Percentiles rank a stretch among this genome's conserved stretches.
Conservation (phyloP, 2,329 filamentous ascomycete genomes). For the Tympanopsis confertula region DNA sequence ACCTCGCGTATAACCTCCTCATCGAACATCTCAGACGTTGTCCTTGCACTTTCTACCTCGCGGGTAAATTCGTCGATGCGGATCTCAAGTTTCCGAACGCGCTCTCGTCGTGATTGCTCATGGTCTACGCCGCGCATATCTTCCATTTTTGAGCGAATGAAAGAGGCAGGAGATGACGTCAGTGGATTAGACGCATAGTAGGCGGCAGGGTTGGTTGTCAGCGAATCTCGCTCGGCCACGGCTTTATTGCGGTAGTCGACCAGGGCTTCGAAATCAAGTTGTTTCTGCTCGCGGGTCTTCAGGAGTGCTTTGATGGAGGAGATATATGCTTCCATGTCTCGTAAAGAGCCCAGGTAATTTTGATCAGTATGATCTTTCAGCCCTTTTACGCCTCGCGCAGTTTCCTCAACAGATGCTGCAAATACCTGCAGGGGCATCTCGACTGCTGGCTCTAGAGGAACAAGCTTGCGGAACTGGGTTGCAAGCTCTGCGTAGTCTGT, state of each 20-base stretch:
- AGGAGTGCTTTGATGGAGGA: slow-evolving; percentile 76
- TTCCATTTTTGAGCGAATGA: slow-evolving; percentile 87
- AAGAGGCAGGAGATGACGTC: slow-evolving; percentile 26
- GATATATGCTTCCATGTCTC: slow-evolving; percentile 94
- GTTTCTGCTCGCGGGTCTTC: slow-evolving; percentile 90
- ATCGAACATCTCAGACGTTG: slow-evolving; percentile 83
- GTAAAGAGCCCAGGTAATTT: slow-evolving; percentile 82
- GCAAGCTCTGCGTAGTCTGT: slow-evolving; percentile 79
- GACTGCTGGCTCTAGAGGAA: slow-evolving; percentile 77
- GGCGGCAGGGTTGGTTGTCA: slow-evolving; percentile 18
- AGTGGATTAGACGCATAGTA: slow-evolving; percentile 1
- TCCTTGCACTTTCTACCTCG: slow-evolving; percentile 79
- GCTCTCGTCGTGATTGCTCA: slow-evolving; percentile 77
- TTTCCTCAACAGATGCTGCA: slow-evolving; percentile 74
- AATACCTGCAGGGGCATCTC: slow-evolving; percentile 76
- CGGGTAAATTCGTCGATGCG: slow-evolving; percentile 83
- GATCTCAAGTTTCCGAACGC: slow-evolving; percentile 79
- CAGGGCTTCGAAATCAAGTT: slow-evolving; percentile 91
- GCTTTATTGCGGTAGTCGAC: slow-evolving; percentile 93
- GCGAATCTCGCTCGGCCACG: slow-evolving; percentile 70
- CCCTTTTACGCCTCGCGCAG: slow-evolving; percentile 63
- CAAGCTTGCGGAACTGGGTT: slow-evolving; percentile 88
- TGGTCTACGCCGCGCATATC: slow-evolving; percentile 95
- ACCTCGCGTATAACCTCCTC: slow-evolving; percentile 92
- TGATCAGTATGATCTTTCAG: slow-evolving; percentile 88